phyloP scores from a whole-genome alignment of 192 early-diverging fungal species.

The Chytriomyces sp. region DNA sequence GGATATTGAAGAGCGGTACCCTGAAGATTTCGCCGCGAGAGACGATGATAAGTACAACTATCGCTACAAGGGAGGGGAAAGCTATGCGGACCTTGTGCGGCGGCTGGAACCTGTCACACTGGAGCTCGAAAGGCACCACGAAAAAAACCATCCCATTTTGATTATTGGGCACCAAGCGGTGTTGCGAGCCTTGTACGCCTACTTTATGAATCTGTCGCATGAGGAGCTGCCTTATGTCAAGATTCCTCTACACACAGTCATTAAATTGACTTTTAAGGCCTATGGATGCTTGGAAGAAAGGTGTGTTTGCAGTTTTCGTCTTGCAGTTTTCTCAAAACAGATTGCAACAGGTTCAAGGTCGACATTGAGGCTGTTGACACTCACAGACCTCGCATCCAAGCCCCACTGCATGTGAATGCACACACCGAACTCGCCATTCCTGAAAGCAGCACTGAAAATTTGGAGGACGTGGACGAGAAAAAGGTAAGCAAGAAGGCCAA shows the following conservation, averaged over 20 bases:
- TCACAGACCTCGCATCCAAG: slow-evolving; percentile 57
- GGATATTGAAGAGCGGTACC: slow-evolving; percentile 91
- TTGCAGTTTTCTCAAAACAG: background rate
- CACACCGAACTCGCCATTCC: background rate
- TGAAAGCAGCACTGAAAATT: background rate
- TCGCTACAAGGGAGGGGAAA: slow-evolving; percentile 64
- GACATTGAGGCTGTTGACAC: slow-evolving; percentile 99
- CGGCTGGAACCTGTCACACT: slow-evolving; percentile 98
- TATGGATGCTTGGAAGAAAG: slow-evolving; percentile 94
- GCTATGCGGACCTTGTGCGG: slow-evolving; percentile 95
- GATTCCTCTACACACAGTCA: slow-evolving; percentile 96
- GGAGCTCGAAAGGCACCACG: slow-evolving; percentile 93
- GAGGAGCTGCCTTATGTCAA: slow-evolving; percentile 98
- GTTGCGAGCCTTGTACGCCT: slow-evolving; percentile 95
- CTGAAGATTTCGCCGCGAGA: slow-evolving; percentile 90
- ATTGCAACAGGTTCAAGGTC: slow-evolving; percentile 61
- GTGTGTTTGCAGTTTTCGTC: slow-evolving; percentile 54
- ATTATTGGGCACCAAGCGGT: slow-evolving; percentile 99
- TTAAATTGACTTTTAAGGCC: slow-evolving; percentile 95
- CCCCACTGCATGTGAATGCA: too few species aligned
- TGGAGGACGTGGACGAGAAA: background rate
- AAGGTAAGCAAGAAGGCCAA: background rate
- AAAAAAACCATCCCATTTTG: slow-evolving; percentile 76
- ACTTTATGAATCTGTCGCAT: slow-evolving; percentile 91
- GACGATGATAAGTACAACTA: slow-evolving; percentile 94